Base-by-base conservation (phyloP, 208 protist genomes). In the Leishmania mexicana region DNA sequence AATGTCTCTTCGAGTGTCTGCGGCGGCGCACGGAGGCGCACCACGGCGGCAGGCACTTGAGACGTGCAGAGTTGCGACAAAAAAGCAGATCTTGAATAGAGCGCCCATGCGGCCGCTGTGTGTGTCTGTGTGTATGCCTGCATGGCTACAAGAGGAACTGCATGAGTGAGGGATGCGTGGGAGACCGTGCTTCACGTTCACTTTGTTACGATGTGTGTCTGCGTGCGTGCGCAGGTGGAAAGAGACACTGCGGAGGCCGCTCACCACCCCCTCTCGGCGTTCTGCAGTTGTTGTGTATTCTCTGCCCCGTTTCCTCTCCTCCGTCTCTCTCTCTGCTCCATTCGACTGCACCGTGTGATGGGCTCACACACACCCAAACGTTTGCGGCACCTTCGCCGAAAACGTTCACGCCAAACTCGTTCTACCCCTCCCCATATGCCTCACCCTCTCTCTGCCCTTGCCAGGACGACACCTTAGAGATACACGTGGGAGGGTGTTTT, bases 401-500 rank as follows among this genome's bases (percentile, higher is more conserved):
- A 28, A 64, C 73, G 21, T 28, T n/a, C 53, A 64, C 31, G 54
- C 73, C 4, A 31, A 58, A 15, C 21, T 3, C 35, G 17, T 53
- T 15, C 5, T 1, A 10, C 21, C 42, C 24, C 42, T 11, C 15
- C 21, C 28, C 2, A 5, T 35, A 31, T 13, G 73, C 10, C 8
- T 58, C 17, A 0, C 49, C 0, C 28, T 10, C n/a, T 58, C 38
- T 53, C 28, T 71, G 65, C 19, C 38, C 21, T n/a, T 40, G 1
- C 24, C 19, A 38, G 28, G 68, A 47, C 42, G 42, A 49, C 68
- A n/a, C 38, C 45, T 73, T 73, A 76, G 31, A 60, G 70, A 53
- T 76, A 47, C 35, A 54, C 72, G 73, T 76, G 51, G 8, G 10
- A 76, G 15, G 49, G 28, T 62, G 73, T 81, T 81, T 72, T 70